Evolutionary conservation across 108 stramenopile genomes (phyloP).

Genomic region (Cyclotella choctawhatcheeana): DNA sequence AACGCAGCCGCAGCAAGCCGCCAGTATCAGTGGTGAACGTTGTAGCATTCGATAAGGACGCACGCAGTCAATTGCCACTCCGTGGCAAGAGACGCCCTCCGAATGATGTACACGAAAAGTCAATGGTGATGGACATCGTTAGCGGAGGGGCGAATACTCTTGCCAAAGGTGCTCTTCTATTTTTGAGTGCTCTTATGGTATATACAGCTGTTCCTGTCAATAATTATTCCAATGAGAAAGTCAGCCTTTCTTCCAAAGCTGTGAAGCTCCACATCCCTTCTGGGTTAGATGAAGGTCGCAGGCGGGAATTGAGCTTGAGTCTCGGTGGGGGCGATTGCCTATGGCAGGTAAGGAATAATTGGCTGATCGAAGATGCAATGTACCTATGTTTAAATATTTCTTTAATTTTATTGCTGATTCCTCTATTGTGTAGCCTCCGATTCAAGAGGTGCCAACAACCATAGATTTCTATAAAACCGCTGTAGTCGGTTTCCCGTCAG

Average conservation of each 20-base stretch:
- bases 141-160: not conserved
- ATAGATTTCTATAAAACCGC: conserved; percentile 48
- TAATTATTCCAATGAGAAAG: not conserved
- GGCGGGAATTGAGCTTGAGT: not conserved
- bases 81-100: too few relatives aligned
- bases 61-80: too few relatives aligned
- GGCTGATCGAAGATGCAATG: too few relatives aligned
- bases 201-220: not conserved
- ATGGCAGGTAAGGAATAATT: conserved; percentile 21
- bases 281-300: not conserved
- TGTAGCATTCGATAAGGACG: not conserved
- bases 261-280: not conserved
- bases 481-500: conserved; percentile 48
- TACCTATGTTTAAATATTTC: too few relatives aligned
- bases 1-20: not conserved
- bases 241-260: not conserved
- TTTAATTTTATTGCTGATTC: too few relatives aligned
- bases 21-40: not conserved
- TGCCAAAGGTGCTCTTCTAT: not conserved
- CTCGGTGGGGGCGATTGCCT: conserved; percentile 33
- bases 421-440: conserved; percentile 26
- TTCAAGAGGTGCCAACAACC: conserved; percentile 22
- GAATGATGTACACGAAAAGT: not conserved
- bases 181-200: not conserved
- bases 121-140: not conserved